Percentiles rank a stretch among this genome's conserved stretches.
These are phyloP conservation scores for Rhodotorula toruloides DNA, from an alignment of 768 basidiomycete genomes.

Conservation along the genomic window DNA sequence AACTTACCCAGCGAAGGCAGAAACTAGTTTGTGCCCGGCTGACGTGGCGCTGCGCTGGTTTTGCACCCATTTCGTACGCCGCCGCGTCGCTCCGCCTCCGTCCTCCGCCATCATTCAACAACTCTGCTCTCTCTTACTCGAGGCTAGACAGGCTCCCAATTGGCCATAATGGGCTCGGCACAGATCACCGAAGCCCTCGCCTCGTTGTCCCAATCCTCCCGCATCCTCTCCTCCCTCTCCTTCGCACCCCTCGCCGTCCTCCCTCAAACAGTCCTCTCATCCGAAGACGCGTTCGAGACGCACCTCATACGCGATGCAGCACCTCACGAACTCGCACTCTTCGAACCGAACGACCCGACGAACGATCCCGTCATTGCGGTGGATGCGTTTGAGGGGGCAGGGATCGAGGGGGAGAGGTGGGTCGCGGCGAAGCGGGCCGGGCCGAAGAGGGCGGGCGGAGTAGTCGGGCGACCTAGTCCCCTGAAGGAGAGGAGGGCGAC, in stretches of 20 bases:
- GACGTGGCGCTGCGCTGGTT: too few relatives aligned
- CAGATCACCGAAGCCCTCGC: conserved; percentile 1
- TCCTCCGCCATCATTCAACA: too few relatives aligned
- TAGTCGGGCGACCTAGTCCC: conserved; percentile 15
- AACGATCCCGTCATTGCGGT: neutral
- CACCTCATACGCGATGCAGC: conserved; percentile 34
- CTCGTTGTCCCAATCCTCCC: conserved; percentile 13
- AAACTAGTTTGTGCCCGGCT: too few relatives aligned
- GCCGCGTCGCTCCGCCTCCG: too few relatives aligned
- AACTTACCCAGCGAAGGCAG: too few relatives aligned
- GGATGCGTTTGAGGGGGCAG: neutral
- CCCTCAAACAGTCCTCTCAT: conserved; percentile 24
- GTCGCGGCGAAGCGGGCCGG: conserved; percentile 23
- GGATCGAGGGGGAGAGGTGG: conserved; percentile 11
- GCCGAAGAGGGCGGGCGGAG: conserved; percentile 15
- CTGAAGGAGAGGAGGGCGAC: conserved; percentile 10
- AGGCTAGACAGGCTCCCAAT: too few relatives aligned
- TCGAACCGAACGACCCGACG: conserved; percentile 5
- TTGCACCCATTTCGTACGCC: too few relatives aligned
- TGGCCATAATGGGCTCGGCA: neutral
- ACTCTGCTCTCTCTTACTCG: neutral
- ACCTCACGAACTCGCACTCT: conserved; percentile 35
- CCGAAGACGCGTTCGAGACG: conserved; percentile 29
- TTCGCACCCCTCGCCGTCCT: conserved; percentile 18
- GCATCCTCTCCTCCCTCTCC: conserved; percentile 17